Evolutionary conservation across 768 basidiomycete species (phyloP).

Genomic region (Tulasnella sp.): DNA sequence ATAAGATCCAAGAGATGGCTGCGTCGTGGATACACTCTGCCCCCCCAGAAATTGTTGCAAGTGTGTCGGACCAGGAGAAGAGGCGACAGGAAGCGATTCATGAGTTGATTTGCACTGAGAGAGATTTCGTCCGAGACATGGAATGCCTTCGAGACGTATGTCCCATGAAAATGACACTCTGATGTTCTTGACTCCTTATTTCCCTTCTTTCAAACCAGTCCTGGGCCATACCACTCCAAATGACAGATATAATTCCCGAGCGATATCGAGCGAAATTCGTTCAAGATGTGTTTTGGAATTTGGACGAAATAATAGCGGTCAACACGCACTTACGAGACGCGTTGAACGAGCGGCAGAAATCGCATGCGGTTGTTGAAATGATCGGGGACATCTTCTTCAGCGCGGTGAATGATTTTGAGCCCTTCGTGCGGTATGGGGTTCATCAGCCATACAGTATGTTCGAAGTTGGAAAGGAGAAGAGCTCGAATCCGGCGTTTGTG

Average conservation of each 20-base stretch:
- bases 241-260: conserved; percentile 73
- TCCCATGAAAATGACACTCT: background rate
- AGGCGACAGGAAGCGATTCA: conserved; percentile 98
- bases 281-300: conserved; percentile 97
- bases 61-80: conserved; percentile 91
- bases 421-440: conserved; percentile 89
- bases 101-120: conserved; percentile 90
- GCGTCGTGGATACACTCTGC: conserved; percentile 96
- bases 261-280: conserved; percentile 81
- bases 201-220: background rate
- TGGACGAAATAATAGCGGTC: conserved; percentile 89
- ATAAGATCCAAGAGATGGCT: conserved; percentile 61
- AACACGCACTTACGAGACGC: conserved; percentile 91
- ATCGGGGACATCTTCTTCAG: conserved; percentile 67
- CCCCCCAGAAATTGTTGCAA: conserved; percentile 89
- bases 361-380: conserved; percentile 77
- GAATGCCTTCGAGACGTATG: conserved; percentile 95
- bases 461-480: conserved; percentile 99
- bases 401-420: conserved; percentile 82
- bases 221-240: conserved; percentile 87
- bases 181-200: background rate
- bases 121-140: conserved; percentile 97
- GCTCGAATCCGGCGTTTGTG: conserved; percentile 86
- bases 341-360: conserved; percentile 92
- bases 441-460: conserved; percentile 99